Evolutionary conservation across 495 filamentous ascomycete species (phyloP).

Genomic region (Aspergillus incahuasiensis): DNA sequence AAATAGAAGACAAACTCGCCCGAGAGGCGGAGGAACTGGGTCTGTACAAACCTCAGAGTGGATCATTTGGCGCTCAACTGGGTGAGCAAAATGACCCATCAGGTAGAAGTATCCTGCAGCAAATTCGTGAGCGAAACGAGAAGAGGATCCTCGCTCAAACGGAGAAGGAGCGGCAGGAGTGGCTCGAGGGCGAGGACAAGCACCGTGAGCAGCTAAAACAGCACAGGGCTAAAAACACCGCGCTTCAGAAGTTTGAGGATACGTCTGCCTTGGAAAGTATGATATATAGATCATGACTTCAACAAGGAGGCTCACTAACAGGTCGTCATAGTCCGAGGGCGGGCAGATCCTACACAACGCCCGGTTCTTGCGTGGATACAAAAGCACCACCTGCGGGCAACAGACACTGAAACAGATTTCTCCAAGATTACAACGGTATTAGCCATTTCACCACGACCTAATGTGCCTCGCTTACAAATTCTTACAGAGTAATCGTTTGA

Average conservation of each 20-base stretch:
- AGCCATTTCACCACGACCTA: background rate
- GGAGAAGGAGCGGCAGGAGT: constrained; percentile 43
- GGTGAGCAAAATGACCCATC: constrained; percentile 38
- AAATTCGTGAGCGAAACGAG: constrained; percentile 46
- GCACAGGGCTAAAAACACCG: constrained; percentile 41
- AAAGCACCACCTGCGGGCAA: constrained; percentile 40
- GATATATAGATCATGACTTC: background rate
- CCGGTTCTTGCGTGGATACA: constrained; percentile 48
- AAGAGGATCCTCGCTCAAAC: constrained; percentile 40
- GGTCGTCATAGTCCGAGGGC: constrained; percentile 26
- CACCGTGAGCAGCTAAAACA: constrained; percentile 37
- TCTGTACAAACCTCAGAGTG: constrained; percentile 49
- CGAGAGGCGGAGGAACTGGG: constrained; percentile 41
- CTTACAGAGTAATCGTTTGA: constrained; percentile 51
- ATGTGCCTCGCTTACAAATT: constrained; percentile 1
- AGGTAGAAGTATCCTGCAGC: constrained; percentile 45
- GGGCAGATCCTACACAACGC: constrained; percentile 40
- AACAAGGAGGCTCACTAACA: background rate
- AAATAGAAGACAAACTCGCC: constrained; percentile 38
- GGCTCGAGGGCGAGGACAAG: constrained; percentile 39
- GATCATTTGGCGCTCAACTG: constrained; percentile 38
- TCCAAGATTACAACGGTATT: constrained; percentile 35
- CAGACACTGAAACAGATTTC: constrained; percentile 30
- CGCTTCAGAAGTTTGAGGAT: constrained; percentile 46
- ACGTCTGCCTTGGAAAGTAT: constrained; percentile 35